These are phyloP conservation scores for Mycena floridula DNA, from an alignment of 768 basidiomycete species.

Conservation along the genomic window DNA sequence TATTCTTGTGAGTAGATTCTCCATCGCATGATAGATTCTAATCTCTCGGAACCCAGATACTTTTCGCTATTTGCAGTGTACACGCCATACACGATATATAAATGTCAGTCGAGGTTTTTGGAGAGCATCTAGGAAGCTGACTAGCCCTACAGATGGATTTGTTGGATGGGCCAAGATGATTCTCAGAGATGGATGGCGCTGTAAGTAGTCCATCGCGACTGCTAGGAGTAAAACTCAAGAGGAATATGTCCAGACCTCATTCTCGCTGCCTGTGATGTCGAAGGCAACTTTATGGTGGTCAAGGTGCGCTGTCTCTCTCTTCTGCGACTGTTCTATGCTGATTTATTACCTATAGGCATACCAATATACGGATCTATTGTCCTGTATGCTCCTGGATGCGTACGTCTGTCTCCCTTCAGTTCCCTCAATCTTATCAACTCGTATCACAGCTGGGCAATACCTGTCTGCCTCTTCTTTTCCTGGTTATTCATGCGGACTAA, in stretches of 20 bases:
- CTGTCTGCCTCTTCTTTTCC: conserved; percentile 76
- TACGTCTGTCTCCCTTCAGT: conserved; percentile 25
- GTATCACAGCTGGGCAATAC: conserved; percentile 72
- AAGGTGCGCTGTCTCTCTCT: conserved; percentile 34
- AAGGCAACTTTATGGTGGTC: conserved; percentile 83
- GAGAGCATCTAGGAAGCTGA: conserved; percentile 1
- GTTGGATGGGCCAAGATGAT: conserved; percentile 79
- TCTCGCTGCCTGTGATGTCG: conserved; percentile 77
- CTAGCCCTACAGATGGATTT: conserved; percentile 55
- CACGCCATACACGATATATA: conserved; percentile 86
- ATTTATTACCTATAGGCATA: conserved; percentile 46
- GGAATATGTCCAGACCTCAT: conserved; percentile 76
- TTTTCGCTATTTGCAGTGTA: conserved; percentile 70
- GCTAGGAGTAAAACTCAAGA: too few relatives aligned
- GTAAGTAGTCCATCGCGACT: too few relatives aligned
- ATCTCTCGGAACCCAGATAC: conserved; percentile 44
- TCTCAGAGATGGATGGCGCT: conserved; percentile 80
- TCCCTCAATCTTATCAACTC: background rate
- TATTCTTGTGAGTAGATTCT: conserved; percentile 60
- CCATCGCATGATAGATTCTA: background rate
- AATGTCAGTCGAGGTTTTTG: conserved; percentile 40
- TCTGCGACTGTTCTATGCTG: background rate
- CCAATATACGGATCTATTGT: conserved; percentile 80
- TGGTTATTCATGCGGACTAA: conserved; percentile 77
- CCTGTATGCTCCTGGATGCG: conserved; percentile 91